Percentiles rank a stretch among this genome's conserved stretches.
Evolutionary conservation across 208 protist species (phyloP).

Genomic region (Angomonas desouzai): DNA sequence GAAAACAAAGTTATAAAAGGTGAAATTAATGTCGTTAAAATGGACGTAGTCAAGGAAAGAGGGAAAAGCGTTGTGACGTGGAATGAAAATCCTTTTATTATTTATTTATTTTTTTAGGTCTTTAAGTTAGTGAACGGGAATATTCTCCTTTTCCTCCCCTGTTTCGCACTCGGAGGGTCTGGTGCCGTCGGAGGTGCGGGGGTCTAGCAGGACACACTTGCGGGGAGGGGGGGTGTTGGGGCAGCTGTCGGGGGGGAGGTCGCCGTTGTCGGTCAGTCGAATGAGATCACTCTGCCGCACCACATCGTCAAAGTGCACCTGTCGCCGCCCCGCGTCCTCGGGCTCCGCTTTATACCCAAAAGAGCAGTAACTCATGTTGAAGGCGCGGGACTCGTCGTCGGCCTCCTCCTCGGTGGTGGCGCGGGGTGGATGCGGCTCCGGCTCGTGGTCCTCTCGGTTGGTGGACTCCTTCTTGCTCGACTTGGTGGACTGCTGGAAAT

Average conservation of each 20-base stretch:
- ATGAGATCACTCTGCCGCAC: neutral
- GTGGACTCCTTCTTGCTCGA: neutral
- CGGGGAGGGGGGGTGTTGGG: constrained; percentile 5
- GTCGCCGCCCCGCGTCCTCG: neutral
- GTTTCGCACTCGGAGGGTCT: neutral
- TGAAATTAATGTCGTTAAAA: too few relatives aligned
- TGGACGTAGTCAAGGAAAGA: too few relatives aligned
- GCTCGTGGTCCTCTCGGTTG: constrained; percentile 13
- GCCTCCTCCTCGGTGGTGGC: neutral
- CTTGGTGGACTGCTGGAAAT: neutral
- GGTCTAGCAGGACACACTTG: neutral
- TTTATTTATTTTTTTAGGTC: too few relatives aligned
- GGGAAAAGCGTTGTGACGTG: too few relatives aligned
- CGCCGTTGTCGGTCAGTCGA: neutral
- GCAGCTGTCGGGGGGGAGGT: constrained; percentile 4
- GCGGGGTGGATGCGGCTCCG: constrained; percentile 16
- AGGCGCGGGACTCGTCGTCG: constrained; percentile 7
- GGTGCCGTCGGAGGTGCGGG: neutral
- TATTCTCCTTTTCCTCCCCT: too few relatives aligned
- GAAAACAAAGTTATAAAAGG: too few relatives aligned
- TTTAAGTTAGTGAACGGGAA: too few relatives aligned
- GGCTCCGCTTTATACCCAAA: constrained; percentile 7
- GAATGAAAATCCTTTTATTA: too few relatives aligned
- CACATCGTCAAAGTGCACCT: constrained; percentile 8
- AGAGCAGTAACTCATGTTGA: constrained; percentile 16